Percentiles rank a stretch among this genome's conserved stretches.
phyloP scores from a whole-genome alignment of 176 grass and related monocot species.

The Dendrocalamus sinicus region DNA sequence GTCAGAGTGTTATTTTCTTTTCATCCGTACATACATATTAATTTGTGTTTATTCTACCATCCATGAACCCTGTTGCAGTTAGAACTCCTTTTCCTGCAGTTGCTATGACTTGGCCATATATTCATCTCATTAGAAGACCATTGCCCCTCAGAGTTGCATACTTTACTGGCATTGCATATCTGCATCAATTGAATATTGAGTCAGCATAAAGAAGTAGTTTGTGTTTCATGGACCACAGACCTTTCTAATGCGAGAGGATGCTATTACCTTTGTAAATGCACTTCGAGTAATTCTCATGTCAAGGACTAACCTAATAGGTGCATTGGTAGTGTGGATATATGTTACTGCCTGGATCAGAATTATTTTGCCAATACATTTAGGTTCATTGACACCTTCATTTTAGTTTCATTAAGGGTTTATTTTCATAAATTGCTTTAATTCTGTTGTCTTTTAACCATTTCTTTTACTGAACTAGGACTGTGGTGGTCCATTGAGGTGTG shows the following conservation, averaged over 20 bases:
- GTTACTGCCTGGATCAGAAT: background rate
- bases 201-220: background rate
- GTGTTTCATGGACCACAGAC: background rate
- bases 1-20: background rate
- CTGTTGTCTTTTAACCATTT: slow-evolving; percentile 27
- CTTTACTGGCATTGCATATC: background rate
- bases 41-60: background rate
- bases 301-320: background rate
- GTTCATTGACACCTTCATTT: background rate
- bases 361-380: slow-evolving; percentile 20
- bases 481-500: slow-evolving; percentile 80
- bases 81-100: background rate
- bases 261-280: slow-evolving; percentile 8
- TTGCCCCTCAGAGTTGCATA: background rate
- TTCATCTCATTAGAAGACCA: background rate
- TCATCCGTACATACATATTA: slow-evolving; percentile 6
- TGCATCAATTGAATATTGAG: slow-evolving; percentile 21
- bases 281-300: slow-evolving; percentile 19
- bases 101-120: background rate
- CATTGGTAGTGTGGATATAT: background rate
- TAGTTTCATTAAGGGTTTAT: background rate
- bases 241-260: slow-evolving; percentile 2
- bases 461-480: slow-evolving; percentile 62
- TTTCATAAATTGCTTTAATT: slow-evolving; percentile 1
- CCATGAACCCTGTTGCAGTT: slow-evolving; percentile 9